These are phyloP conservation scores for Musa balbisiana DNA, from an alignment of 202 grass and related monocot genomes.

Conservation along the genomic window DNA sequence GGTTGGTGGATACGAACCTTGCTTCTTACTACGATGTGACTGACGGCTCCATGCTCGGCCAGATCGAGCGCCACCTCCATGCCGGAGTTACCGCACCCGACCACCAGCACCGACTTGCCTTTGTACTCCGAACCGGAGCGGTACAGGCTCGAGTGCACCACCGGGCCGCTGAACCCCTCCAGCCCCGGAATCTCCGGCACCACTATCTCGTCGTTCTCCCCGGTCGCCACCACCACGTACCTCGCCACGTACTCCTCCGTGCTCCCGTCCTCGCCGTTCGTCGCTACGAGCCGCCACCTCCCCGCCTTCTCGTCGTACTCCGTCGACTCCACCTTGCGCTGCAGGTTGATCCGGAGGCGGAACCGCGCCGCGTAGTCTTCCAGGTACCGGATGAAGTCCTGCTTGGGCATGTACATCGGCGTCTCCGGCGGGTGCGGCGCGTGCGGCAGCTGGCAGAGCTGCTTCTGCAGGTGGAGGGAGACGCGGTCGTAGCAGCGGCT, in stretches of 20 bases:
- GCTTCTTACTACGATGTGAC: constrained; percentile 45
- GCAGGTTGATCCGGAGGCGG: constrained; percentile 25
- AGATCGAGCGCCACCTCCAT: constrained; percentile 84
- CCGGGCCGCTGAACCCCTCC: constrained; percentile 39
- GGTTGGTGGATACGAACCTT: constrained; percentile 26
- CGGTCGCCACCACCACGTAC: constrained; percentile 54
- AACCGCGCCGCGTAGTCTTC: constrained; percentile 56
- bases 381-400: constrained; percentile 51
- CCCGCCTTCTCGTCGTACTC: constrained; percentile 13
- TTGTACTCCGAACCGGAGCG: constrained; percentile 13
- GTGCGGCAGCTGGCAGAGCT: constrained; percentile 51
- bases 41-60: constrained; percentile 32
- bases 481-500: constrained; percentile 63
- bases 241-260: constrained; percentile 36
- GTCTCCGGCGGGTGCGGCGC: constrained; percentile 25
- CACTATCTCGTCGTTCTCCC: constrained; percentile 67
- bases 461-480: constrained; percentile 60
- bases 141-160: constrained; percentile 52
- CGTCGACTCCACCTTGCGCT: constrained; percentile 37
- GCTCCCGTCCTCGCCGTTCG: constrained; percentile 7
- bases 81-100: constrained; percentile 68
- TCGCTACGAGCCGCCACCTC: constrained; percentile 38
- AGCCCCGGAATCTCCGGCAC: constrained; percentile 55
- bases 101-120: constrained; percentile 57
- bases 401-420: constrained; percentile 47